These are phyloP conservation scores for Malus asiatica DNA, from an alignment of 306 rosid genomes.

Conservation along the genomic window DNA sequence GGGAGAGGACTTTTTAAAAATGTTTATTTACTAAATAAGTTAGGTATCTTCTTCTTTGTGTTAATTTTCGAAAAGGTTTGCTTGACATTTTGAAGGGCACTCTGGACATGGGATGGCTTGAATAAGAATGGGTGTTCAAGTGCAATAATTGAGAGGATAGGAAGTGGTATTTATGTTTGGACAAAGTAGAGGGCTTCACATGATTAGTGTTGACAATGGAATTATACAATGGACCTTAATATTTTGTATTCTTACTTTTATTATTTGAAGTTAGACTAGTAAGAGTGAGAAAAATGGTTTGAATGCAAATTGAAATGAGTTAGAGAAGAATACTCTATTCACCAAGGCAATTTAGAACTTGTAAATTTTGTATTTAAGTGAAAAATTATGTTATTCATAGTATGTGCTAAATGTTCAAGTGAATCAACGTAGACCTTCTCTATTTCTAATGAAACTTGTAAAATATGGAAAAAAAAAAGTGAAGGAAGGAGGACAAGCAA, in stretches of 20 bases:
- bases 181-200: neutral
- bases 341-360: no score
- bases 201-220: neutral
- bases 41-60: constrained; percentile 27
- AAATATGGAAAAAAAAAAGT: no score
- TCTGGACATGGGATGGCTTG: neutral
- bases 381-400: no score
- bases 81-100: neutral
- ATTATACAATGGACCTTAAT: neutral
- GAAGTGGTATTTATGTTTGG: neutral
- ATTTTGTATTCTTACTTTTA: no score
- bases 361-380: no score
- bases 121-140: neutral
- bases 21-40: constrained; percentile 18
- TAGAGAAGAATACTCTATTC: no score
- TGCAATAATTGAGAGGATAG: neutral
- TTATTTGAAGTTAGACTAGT: no score
- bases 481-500: no score
- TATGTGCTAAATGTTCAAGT: no score
- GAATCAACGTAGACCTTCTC: no score
- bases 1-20: neutral
- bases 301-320: no score
- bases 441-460: no score
- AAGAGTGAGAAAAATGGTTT: neutral
- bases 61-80: neutral